Evolutionary conservation across 2,329 filamentous ascomycete species (phyloP).

Genomic region (Ophiognomonia clavigignenti-juglandacearum): DNA sequence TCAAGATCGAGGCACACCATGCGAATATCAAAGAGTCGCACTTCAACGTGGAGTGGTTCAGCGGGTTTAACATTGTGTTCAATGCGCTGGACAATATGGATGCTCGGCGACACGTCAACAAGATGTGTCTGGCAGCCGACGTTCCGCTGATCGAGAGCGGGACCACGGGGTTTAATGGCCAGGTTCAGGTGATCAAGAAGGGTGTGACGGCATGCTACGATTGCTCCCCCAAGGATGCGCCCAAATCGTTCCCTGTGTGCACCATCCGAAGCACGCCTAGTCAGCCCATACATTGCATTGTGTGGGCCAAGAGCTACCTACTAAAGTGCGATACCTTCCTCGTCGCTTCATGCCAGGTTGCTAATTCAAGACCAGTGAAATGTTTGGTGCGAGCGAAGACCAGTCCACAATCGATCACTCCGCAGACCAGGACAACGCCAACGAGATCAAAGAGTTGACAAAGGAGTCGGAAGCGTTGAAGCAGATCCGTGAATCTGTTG

Average conservation of each 20-base stretch:
- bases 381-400: slow-evolving; percentile 90
- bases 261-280: slow-evolving; percentile 95
- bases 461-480: slow-evolving; percentile 81
- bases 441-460: slow-evolving; percentile 83
- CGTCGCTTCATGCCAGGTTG: slow-evolving; percentile 19
- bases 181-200: slow-evolving; percentile 95
- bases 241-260: slow-evolving; percentile 92
- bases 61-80: slow-evolving; percentile 79
- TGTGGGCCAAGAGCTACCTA: slow-evolving; percentile 97
- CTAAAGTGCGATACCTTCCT: slow-evolving; percentile 51
- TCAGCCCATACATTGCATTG: slow-evolving; percentile 96
- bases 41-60: slow-evolving; percentile 88
- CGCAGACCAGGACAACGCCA: slow-evolving; percentile 74
- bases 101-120: slow-evolving; percentile 89
- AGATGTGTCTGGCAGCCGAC: slow-evolving; percentile 90
- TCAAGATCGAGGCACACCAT: slow-evolving; percentile 83
- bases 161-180: slow-evolving; percentile 95
- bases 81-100: slow-evolving; percentile 97
- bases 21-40: slow-evolving; percentile 88
- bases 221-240: slow-evolving; percentile 82
- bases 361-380: slow-evolving; percentile 45
- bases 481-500: slow-evolving; percentile 75
- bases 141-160: slow-evolving; percentile 93
- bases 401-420: slow-evolving; percentile 76
- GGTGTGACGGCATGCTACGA: slow-evolving; percentile 93